These are phyloP conservation scores for Cyclostephanos tholiformis DNA, from an alignment of 108 stramenopile genomes.

Conservation along the genomic window DNA sequence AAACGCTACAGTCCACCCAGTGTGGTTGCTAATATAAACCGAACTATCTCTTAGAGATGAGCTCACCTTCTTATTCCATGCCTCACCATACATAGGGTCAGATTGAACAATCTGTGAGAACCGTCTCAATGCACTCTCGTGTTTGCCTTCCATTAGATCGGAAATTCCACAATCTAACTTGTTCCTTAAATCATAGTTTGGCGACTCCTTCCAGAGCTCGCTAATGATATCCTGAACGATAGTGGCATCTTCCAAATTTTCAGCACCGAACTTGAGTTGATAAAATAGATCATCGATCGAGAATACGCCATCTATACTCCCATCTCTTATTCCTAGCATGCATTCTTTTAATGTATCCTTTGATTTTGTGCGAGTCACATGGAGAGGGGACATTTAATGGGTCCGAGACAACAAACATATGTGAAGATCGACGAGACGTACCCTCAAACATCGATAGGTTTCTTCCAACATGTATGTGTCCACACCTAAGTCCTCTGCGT, in stretches of 20 bases:
- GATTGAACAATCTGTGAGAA: conserved; percentile 56
- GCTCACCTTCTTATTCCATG: conserved; percentile 70
- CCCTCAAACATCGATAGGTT: conserved; percentile 20
- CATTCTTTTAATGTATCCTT: conserved; percentile 36
- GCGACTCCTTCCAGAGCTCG: conserved; percentile 72
- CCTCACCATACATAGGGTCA: conserved; percentile 73
- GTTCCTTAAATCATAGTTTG: conserved; percentile 49
- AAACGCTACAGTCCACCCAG: neutral
- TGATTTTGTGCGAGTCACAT: conserved; percentile 4
- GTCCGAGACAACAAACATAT: neutral
- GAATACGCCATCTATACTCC: conserved; percentile 31
- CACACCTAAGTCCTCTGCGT: conserved; percentile 57
- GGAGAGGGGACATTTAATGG: neutral
- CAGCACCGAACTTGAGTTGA: conserved; percentile 46
- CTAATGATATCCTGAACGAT: conserved; percentile 63
- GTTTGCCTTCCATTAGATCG: conserved; percentile 60
- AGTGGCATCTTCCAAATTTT: conserved; percentile 57
- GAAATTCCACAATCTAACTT: conserved; percentile 62
- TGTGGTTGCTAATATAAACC: too few species aligned
- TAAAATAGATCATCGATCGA: conserved; percentile 58
- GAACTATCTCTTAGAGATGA: conserved; percentile 30
- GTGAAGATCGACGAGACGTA: neutral
- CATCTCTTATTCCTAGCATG: conserved; percentile 28
- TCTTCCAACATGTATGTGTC: conserved; percentile 24
- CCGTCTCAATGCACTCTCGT: conserved; percentile 51